Conservation (phyloP, 2,329 filamentous ascomycete genomes). For the Aspergillus fumigatiaffinis region DNA sequence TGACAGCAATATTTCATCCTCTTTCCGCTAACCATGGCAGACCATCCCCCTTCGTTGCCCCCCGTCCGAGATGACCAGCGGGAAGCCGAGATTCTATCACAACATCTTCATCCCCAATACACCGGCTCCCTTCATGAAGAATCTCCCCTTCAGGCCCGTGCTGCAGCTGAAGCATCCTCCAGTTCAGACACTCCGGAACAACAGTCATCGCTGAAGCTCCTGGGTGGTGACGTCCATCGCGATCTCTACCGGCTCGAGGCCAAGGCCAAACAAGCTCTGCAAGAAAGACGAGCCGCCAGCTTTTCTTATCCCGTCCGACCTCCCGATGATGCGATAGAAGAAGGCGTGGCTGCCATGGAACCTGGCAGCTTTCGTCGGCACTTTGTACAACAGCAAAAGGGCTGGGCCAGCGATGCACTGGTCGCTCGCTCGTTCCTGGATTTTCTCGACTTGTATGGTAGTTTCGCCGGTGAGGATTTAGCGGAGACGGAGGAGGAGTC, state of each 20-base stretch:
- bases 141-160: background rate
- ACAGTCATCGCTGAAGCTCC: slow-evolving; percentile 66
- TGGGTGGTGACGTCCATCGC: slow-evolving; percentile 74
- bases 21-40: slow-evolving; percentile 7
- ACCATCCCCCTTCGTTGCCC: slow-evolving; percentile 28
- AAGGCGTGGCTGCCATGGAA: slow-evolving; percentile 44
- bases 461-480: slow-evolving; percentile 70
- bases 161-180: slow-evolving; percentile 1
- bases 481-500: slow-evolving; percentile 59
- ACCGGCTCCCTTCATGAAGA: slow-evolving; percentile 17
- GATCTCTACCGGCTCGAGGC: slow-evolving; percentile 72
- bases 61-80: slow-evolving; percentile 6
- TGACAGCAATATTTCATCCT: too few relatives aligned
- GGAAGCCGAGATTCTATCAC: slow-evolving; percentile 17
- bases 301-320: slow-evolving; percentile 54
- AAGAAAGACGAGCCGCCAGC: slow-evolving; percentile 59
- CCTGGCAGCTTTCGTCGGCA: slow-evolving; percentile 55
- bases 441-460: slow-evolving; percentile 71
- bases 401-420: slow-evolving; percentile 10
- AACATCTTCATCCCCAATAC: slow-evolving; percentile 20
- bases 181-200: slow-evolving; percentile 16
- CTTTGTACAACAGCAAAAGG: slow-evolving; percentile 41
- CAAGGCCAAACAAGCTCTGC: slow-evolving; percentile 41
- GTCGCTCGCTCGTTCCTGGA: slow-evolving; percentile 57
- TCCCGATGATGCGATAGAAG: slow-evolving; percentile 21